Conservation (phyloP, 148 eudicot genomes). For the Silene conica region DNA sequence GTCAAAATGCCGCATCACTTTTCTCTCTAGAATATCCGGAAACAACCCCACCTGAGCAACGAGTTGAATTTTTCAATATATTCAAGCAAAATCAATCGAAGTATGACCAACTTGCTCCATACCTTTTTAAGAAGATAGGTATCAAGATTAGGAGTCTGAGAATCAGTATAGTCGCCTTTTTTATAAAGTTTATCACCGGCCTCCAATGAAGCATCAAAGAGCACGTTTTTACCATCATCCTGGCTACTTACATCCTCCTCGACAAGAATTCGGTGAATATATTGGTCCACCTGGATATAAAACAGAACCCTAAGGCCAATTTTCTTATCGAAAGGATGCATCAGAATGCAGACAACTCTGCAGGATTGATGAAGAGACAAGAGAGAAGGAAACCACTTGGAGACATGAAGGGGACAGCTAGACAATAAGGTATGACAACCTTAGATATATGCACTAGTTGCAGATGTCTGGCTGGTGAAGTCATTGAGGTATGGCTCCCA, state of each 20-base stretch:
- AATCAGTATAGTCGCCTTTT: slow-evolving; percentile 72
- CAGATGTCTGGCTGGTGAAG: background rate
- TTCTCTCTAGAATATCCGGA: slow-evolving; percentile 86
- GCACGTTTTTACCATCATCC: slow-evolving; percentile 33
- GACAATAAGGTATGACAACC: slow-evolving; percentile 6
- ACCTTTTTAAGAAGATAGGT: slow-evolving; percentile 87
- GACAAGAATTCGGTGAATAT: slow-evolving; percentile 78
- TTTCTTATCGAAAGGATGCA: background rate
- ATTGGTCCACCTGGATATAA: slow-evolving; percentile 76
- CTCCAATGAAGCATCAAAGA: slow-evolving; percentile 60
- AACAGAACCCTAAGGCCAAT: slow-evolving; percentile 14
- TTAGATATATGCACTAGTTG: background rate
- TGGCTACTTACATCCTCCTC: slow-evolving; percentile 71
- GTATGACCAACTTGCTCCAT: slow-evolving; percentile 11
- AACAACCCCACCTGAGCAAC: slow-evolving; percentile 78
- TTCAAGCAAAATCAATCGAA: background rate
- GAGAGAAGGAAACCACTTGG: background rate
- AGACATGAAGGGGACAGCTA: background rate
- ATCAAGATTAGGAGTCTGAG: slow-evolving; percentile 61
- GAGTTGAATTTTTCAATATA: slow-evolving; percentile 4
- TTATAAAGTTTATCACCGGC: slow-evolving; percentile 63
- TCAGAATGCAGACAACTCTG: background rate
- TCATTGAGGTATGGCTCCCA: background rate
- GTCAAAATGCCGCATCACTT: slow-evolving; percentile 70
- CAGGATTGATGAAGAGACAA: slow-evolving; percentile 4